Percentiles rank a stretch among this genome's conserved stretches.
Evolutionary conservation across 306 rosid species (phyloP).

Genomic region (Oemleria cerasiformis): DNA sequence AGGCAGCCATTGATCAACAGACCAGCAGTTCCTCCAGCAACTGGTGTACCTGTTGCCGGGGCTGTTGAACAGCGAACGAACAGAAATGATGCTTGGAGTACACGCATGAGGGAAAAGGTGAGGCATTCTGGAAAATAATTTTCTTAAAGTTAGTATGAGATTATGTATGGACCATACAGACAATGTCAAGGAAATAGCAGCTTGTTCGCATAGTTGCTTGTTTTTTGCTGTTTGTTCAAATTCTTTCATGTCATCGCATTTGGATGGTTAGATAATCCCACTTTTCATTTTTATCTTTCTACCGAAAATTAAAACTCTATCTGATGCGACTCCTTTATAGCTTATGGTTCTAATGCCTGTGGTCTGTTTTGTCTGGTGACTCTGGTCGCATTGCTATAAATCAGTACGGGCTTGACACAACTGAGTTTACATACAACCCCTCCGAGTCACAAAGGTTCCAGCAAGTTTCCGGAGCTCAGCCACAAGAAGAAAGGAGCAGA

Average conservation of each 20-base stretch:
- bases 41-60: conserved; percentile 85
- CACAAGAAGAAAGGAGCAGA: conserved; percentile 85
- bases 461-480: conserved; percentile 60
- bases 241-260: background rate
- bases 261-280: background rate
- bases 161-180: background rate
- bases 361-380: conserved; percentile 5
- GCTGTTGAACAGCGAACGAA: conserved; percentile 62
- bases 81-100: conserved; percentile 98
- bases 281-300: background rate
- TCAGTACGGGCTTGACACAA: conserved; percentile 97
- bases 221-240: background rate
- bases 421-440: conserved; percentile 95
- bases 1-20: conserved; percentile 88
- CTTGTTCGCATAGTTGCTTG: background rate
- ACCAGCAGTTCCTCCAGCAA: conserved; percentile 56
- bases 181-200: background rate
- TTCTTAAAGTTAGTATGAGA: background rate
- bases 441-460: conserved; percentile 75
- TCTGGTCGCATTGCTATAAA: conserved; percentile 3
- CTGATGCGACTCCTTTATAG: background rate
- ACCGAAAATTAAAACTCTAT: background rate
- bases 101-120: conserved; percentile 99
- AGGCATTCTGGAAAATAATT: background rate
- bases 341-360: conserved; percentile 11